Evolutionary conservation across 2,329 filamentous ascomycete species (phyloP).

Genomic region (Trematosphaeria pertusa): DNA sequence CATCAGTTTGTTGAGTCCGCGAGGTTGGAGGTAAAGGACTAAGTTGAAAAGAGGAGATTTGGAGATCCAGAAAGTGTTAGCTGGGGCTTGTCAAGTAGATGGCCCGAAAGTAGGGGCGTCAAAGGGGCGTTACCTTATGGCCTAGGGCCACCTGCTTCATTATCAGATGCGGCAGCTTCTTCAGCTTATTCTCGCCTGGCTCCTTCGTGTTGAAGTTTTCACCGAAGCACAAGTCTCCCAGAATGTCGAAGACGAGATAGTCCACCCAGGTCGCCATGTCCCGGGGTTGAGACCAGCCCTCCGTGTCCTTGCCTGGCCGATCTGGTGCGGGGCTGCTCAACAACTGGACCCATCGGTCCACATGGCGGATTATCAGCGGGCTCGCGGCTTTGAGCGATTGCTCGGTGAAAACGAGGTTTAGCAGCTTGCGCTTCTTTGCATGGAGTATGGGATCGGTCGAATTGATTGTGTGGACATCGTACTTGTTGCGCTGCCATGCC

Average conservation of each 20-base stretch:
- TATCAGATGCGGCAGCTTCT: slow-evolving; percentile 15
- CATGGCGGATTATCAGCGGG: slow-evolving; percentile 11
- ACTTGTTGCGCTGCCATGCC: slow-evolving; percentile 7
- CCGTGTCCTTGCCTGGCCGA: not conserved
- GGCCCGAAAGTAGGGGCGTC: no score
- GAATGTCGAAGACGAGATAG: slow-evolving; percentile 51
- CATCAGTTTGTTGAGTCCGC: slow-evolving; percentile 17
- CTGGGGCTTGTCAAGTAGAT: not conserved
- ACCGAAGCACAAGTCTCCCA: slow-evolving; percentile 51
- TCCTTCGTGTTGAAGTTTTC: slow-evolving; percentile 44
- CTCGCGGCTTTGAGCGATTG: slow-evolving; percentile 7
- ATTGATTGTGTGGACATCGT: slow-evolving; percentile 11
- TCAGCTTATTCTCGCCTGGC: slow-evolving; percentile 21
- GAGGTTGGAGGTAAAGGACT: slow-evolving; percentile 15
- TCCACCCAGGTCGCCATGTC: slow-evolving; percentile 11
- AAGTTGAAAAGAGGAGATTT: slow-evolving; percentile 10
- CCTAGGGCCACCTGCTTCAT: slow-evolving; percentile 11
- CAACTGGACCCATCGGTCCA: slow-evolving; percentile 21
- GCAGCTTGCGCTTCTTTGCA: slow-evolving; percentile 10
- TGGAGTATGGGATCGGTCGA: slow-evolving; percentile 6
- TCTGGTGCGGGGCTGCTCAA: not conserved
- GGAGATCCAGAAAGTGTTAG: slow-evolving; percentile 2
- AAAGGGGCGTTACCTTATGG: slow-evolving; percentile 7
- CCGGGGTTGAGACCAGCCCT: slow-evolving; percentile 8
- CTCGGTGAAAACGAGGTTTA: slow-evolving; percentile 19